phyloP scores from a whole-genome alignment of 2,329 filamentous ascomycete genomes.

The Helminthosporium solani region DNA sequence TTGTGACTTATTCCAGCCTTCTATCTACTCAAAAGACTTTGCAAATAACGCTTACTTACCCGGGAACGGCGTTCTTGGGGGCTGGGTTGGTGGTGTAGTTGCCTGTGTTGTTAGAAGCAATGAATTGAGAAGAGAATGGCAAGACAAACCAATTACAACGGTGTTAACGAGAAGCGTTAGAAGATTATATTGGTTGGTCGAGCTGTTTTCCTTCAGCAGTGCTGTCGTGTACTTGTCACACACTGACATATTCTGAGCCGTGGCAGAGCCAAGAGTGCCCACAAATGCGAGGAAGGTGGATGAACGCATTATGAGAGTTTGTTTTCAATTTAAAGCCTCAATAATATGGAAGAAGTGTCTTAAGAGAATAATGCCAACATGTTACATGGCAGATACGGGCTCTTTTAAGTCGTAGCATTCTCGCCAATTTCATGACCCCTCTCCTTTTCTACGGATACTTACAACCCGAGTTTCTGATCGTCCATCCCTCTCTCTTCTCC shows the following conservation, averaged over 20 bases:
- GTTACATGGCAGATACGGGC: not conserved
- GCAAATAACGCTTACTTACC: too few relatives aligned
- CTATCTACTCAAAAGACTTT: too few relatives aligned
- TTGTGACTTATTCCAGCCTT: too few relatives aligned
- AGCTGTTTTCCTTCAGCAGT: slow-evolving; percentile 60
- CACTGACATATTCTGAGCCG: slow-evolving; percentile 49
- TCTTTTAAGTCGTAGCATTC: not conserved
- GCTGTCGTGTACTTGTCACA: slow-evolving; percentile 66
- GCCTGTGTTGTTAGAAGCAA: not conserved
- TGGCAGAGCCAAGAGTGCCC: slow-evolving; percentile 3
- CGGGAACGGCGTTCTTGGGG: slow-evolving; percentile 53
- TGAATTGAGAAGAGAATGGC: too few relatives aligned
- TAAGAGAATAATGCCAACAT: not conserved
- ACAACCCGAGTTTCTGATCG: not conserved
- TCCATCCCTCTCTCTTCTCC: not conserved
- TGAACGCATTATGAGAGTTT: slow-evolving; percentile 6
- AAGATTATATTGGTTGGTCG: slow-evolving; percentile 58
- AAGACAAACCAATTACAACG: slow-evolving; percentile 56
- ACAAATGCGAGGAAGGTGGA: slow-evolving; percentile 3
- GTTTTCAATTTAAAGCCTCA: not conserved
- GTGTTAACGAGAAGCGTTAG: slow-evolving; percentile 62
- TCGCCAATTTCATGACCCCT: not conserved
- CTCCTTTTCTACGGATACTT: not conserved
- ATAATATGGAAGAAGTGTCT: not conserved
- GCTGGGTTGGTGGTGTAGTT: slow-evolving; percentile 58